Percentiles rank a stretch among this genome's conserved stretches.
Evolutionary conservation across 257 asterid species (phyloP).

Genomic region (Datura wrightii): DNA sequence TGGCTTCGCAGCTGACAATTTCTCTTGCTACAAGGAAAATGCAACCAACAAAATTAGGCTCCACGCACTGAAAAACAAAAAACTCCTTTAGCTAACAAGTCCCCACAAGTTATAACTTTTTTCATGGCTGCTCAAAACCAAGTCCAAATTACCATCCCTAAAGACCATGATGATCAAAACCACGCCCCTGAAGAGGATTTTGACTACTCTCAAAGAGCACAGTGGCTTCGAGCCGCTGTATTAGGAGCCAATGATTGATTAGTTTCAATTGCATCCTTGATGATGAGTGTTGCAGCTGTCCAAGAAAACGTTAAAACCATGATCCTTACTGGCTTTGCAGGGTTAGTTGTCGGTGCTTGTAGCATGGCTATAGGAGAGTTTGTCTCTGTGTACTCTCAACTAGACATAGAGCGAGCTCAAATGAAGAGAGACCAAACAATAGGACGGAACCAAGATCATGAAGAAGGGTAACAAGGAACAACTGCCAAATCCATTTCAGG

Average conservation of each 20-base stretch:
- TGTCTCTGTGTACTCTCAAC: conserved; percentile 65
- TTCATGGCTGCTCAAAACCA: conserved; percentile 57
- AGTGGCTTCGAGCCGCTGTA: conserved; percentile 74
- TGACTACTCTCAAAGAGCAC: conserved; percentile 66
- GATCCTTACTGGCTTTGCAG: conserved; percentile 66
- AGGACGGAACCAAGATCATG: neutral
- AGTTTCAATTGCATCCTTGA: conserved; percentile 63
- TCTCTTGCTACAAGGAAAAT: too few species aligned
- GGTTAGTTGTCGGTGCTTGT: conserved; percentile 65
- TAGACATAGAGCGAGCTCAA: conserved; percentile 67
- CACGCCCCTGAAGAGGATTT: conserved; percentile 40
- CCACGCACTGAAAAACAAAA: neutral
- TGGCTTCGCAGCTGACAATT: too few species aligned
- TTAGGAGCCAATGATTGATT: conserved; percentile 76
- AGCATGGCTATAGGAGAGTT: conserved; percentile 85
- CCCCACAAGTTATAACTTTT: neutral
- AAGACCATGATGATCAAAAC: neutral
- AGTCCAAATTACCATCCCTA: conserved; percentile 46
- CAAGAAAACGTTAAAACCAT: conserved; percentile 54
- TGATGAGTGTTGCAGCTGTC: conserved; percentile 79
- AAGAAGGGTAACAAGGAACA: conserved; percentile 37
- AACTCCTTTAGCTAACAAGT: neutral
- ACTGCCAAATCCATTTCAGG: conserved; percentile 62
- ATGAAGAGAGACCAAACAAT: conserved; percentile 46
- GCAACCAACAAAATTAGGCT: too few species aligned